These are phyloP conservation scores for Sclerotinia glacialis DNA, from an alignment of 2,329 filamentous ascomycete species.

Conservation along the genomic window DNA sequence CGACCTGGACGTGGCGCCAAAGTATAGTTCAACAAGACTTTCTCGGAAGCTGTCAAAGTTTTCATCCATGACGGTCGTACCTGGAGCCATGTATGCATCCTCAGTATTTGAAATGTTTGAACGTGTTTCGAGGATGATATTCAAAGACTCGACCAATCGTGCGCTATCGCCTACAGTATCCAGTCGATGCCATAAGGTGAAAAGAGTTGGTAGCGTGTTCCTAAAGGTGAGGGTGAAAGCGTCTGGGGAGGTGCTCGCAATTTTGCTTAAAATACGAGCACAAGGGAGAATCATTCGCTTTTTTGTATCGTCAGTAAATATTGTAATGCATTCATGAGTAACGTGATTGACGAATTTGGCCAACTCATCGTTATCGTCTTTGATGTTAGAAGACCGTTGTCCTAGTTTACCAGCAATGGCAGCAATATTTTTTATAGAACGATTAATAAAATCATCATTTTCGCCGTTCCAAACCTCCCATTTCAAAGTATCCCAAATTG, in stretches of 20 bases:
- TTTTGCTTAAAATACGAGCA: constrained; percentile 20
- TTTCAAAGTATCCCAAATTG: constrained; percentile 39
- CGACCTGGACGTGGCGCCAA: constrained; percentile 27
- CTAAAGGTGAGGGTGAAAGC: constrained; percentile 5
- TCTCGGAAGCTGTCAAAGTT: constrained; percentile 18
- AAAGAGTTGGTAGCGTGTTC: constrained; percentile 2
- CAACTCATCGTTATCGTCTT: constrained; percentile 19
- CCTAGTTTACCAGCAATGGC: constrained; percentile 25
- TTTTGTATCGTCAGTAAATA: constrained; percentile 17
- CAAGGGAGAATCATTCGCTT: constrained; percentile 21
- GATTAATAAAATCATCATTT: constrained; percentile 36
- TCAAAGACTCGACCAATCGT: constrained; percentile 34
- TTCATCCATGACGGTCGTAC: constrained; percentile 5
- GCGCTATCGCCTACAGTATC: constrained; percentile 21
- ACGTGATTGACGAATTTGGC: constrained; percentile 23
- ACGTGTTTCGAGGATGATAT: constrained; percentile 33
- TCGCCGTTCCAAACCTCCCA: constrained; percentile 39
- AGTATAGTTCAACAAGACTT: constrained; percentile 26
- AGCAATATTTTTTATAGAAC: constrained; percentile 32
- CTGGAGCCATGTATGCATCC: not conserved
- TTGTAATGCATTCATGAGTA: constrained; percentile 21
- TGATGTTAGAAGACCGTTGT: constrained; percentile 12
- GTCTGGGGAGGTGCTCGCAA: constrained; percentile 18
- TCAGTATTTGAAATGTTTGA: constrained; percentile 20
- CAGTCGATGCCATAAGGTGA: constrained; percentile 16